Evolutionary conservation across 2,329 filamentous ascomycete species (phyloP), one percentile per base, ranked within the genome.

Genomic region (Rhinocladiella similis): DNA sequence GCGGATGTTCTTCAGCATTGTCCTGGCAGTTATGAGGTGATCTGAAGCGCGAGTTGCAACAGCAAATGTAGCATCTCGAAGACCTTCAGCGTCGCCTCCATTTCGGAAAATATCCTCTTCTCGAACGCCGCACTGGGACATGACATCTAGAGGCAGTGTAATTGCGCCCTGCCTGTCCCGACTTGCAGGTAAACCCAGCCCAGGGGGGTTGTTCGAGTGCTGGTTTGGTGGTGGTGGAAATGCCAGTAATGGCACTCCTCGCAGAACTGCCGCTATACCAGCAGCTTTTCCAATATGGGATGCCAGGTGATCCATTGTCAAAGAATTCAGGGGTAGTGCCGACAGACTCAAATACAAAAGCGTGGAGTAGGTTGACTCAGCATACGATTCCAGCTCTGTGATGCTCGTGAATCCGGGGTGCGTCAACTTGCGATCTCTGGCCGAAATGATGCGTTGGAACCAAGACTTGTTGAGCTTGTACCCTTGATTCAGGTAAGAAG

Each of bases 11-110:
- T 85, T 87, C 58, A 97, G 73, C 91, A 99, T 96, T 70, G 96
- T 90, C 57, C 91, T 81, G 1, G 89, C 93, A 0, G 93, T 97
- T 64, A 97, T 96, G 33, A 99, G 78, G 73, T 99, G 94, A 70
- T 99, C 94, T 68, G 95, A 95, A 5, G 94, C 94, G 36, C 93
- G 84, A 0, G 94, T 99, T 0, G 94, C 94, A 13, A 99, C 90
- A 3, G 85, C 82, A 73, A 97, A 99, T 1, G 97, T 85, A 3
- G 92, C 93, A 72, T 99, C 93, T 59, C 89, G 86, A 16, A 97
- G 79, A 0, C 92, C 92, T 0, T 84, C 79, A 0, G 93, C 93
- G n/a, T 83, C 76, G 0, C 88, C 85, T 0, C 92, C 93, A 41
- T 86, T 80, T 7, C 93, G 83, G 57, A 96, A 89, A 0, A 99